Conservation (phyloP, 2,329 filamentous ascomycete genomes). For the Exophiala viscosa region DNA sequence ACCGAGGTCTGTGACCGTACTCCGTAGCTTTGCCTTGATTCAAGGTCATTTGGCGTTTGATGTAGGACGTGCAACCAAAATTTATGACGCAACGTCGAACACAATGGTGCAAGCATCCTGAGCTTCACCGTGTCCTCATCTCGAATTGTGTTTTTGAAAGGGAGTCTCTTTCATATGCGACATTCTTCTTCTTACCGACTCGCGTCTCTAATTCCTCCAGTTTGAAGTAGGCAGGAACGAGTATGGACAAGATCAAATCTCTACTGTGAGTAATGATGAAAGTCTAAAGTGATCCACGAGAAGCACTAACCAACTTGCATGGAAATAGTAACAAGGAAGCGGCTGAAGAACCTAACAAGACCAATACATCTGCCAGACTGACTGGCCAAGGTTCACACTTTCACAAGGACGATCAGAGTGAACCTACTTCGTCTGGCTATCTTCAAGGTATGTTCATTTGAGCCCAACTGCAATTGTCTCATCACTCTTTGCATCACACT, state of each 20-base stretch:
- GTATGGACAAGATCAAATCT: too few species aligned
- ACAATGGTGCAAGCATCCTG: background rate
- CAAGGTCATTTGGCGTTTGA: background rate
- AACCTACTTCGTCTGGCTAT: background rate
- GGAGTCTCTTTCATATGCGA: background rate
- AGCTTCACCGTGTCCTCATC: background rate
- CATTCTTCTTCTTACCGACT: background rate
- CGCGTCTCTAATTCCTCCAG: too few species aligned
- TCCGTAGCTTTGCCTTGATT: background rate
- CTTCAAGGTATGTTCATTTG: background rate
- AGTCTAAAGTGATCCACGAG: too few species aligned
- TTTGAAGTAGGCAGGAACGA: too few species aligned
- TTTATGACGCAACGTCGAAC: background rate
- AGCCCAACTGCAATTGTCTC: too few species aligned
- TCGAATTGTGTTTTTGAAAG: background rate
- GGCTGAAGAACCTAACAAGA: background rate
- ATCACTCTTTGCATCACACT: too few species aligned
- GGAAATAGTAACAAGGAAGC: background rate
- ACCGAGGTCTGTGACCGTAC: background rate
- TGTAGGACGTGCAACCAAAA: background rate
- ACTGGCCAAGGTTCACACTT: slow-evolving; percentile 28
- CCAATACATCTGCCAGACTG: slow-evolving; percentile 3
- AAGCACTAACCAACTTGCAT: too few species aligned
- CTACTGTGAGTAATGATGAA: too few species aligned
- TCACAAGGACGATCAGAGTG: slow-evolving; percentile 2